These are phyloP conservation scores for Ceratobasidium sp. DNA, from an alignment of 1,284 basidiomycete species.

Conservation along the genomic window DNA sequence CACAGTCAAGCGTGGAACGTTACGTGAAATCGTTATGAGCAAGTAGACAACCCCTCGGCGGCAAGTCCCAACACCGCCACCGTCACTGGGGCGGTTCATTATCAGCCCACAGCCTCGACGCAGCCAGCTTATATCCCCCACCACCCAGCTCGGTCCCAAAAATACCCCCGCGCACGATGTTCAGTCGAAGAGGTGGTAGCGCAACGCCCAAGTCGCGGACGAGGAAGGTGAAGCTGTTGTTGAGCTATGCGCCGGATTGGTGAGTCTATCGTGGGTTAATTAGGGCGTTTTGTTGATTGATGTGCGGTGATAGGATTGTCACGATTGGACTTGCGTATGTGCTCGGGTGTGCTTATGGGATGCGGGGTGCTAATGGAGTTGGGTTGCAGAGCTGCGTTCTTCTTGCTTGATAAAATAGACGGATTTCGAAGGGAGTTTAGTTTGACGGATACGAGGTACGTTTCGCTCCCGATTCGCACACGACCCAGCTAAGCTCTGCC, in stretches of 20 bases:
- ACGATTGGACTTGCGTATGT: conserved; percentile 68
- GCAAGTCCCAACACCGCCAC: conserved; percentile 25
- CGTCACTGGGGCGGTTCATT: too few relatives aligned
- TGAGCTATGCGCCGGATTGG: too few relatives aligned
- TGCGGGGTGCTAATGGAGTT: conserved; percentile 20
- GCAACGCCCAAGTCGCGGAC: conserved; percentile 20
- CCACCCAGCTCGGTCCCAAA: background rate
- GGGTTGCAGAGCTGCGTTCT: conserved; percentile 68
- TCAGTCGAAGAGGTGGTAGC: background rate
- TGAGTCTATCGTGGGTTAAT: conserved; percentile 55
- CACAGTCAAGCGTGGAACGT: too few relatives aligned
- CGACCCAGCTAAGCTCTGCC: background rate
- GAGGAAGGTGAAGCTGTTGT: conserved; percentile 56
- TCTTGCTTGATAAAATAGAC: conserved; percentile 73
- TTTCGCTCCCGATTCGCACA: conserved; percentile 44
- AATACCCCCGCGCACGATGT: conserved; percentile 23
- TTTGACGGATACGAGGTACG: conserved; percentile 79
- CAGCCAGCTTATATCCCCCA: too few relatives aligned
- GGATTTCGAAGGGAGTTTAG: conserved; percentile 89
- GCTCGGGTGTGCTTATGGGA: conserved; percentile 2
- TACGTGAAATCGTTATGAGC: too few relatives aligned
- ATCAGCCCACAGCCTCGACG: too few relatives aligned
- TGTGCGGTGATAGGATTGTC: too few relatives aligned
- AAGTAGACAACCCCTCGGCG: too few relatives aligned
- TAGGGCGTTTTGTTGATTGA: background rate